phyloP scores from a whole-genome alignment of 2,329 filamentous ascomycete genomes.

The Didymellaceae sp. region DNA sequence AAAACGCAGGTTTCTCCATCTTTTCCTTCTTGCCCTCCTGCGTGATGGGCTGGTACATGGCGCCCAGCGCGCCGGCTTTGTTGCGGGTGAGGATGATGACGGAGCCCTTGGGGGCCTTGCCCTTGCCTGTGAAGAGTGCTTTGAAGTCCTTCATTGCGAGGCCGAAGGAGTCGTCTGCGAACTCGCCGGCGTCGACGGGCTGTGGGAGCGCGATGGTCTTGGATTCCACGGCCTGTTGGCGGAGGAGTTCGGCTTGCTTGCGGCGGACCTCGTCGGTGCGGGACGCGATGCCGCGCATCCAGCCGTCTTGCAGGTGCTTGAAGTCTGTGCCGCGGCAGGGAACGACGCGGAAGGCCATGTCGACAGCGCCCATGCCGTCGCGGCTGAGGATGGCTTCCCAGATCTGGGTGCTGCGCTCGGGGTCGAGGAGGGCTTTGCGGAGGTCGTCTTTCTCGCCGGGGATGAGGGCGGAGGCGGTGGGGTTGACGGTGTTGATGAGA shows the following conservation, averaged over 20 bases:
- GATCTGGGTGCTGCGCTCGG: constrained; percentile 70
- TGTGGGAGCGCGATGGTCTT: constrained; percentile 39
- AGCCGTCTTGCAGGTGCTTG: constrained; percentile 87
- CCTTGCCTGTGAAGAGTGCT: constrained; percentile 76
- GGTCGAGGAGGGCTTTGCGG: constrained; percentile 72
- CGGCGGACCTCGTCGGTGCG: constrained; percentile 63
- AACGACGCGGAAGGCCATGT: constrained; percentile 81
- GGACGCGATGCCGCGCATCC: constrained; percentile 82
- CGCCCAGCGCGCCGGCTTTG: constrained; percentile 63
- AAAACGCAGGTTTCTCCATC: constrained; percentile 56
- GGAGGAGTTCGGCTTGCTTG: constrained; percentile 40
- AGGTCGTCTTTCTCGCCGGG: constrained; percentile 79
- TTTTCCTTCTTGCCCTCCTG: constrained; percentile 48
- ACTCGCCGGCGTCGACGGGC: constrained; percentile 52
- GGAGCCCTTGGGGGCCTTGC: constrained; percentile 78
- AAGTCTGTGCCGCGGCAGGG: constrained; percentile 96
- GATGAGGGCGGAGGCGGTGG: constrained; percentile 81
- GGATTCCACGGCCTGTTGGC: constrained; percentile 54
- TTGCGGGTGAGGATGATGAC: constrained; percentile 77
- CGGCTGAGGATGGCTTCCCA: constrained; percentile 73
- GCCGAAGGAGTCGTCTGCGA: constrained; percentile 78
- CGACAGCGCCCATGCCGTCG: constrained; percentile 61
- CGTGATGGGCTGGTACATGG: constrained; percentile 38
- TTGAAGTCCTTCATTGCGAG: constrained; percentile 79
- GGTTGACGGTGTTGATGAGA: constrained; percentile 77